Evolutionary conservation across 768 basidiomycete genomes (phyloP).

Genomic region (Leccinum uliginosum): DNA sequence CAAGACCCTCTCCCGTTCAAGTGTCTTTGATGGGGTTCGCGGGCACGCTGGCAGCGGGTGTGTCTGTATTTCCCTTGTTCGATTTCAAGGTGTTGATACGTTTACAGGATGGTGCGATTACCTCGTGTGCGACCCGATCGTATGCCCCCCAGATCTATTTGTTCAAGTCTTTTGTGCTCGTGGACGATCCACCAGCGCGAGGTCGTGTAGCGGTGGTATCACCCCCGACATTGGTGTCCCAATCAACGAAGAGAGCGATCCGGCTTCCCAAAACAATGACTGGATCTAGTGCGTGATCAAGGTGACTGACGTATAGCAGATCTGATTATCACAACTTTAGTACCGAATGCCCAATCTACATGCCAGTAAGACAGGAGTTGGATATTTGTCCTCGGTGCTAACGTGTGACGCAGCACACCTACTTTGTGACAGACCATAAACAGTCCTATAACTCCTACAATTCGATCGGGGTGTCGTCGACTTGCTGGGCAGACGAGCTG

Average conservation of each 20-base stretch:
- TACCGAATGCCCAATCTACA: slow-evolving; percentile 42
- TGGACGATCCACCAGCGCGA: slow-evolving; percentile 2
- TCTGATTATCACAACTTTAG: slow-evolving; percentile 22
- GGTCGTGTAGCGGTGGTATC: slow-evolving; percentile 1
- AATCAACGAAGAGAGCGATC: slow-evolving; percentile 38
- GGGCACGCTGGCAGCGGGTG: slow-evolving; percentile 40
- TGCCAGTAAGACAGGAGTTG: slow-evolving; percentile 34
- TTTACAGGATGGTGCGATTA: slow-evolving; percentile 45
- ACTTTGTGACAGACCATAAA: slow-evolving; percentile 48
- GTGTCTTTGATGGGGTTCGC: slow-evolving; percentile 50
- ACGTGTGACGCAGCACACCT: slow-evolving; percentile 35
- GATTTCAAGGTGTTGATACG: background rate
- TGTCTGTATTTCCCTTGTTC: slow-evolving; percentile 2
- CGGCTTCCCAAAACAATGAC: slow-evolving; percentile 32
- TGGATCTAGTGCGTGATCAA: slow-evolving; percentile 42
- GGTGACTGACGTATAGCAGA: background rate
- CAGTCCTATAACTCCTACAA: slow-evolving; percentile 35
- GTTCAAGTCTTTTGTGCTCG: slow-evolving; percentile 29
- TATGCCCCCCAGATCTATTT: slow-evolving; percentile 39
- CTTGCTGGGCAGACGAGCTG: slow-evolving; percentile 38
- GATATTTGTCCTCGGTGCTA: background rate
- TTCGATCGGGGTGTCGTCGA: slow-evolving; percentile 10
- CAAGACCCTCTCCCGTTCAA: slow-evolving; percentile 45
- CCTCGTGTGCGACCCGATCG: slow-evolving; percentile 40
- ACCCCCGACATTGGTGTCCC: slow-evolving; percentile 28